phyloP scores from a whole-genome alignment of 2,329 filamentous ascomycete genomes.

The Myriosclerotinia duriaeana region DNA sequence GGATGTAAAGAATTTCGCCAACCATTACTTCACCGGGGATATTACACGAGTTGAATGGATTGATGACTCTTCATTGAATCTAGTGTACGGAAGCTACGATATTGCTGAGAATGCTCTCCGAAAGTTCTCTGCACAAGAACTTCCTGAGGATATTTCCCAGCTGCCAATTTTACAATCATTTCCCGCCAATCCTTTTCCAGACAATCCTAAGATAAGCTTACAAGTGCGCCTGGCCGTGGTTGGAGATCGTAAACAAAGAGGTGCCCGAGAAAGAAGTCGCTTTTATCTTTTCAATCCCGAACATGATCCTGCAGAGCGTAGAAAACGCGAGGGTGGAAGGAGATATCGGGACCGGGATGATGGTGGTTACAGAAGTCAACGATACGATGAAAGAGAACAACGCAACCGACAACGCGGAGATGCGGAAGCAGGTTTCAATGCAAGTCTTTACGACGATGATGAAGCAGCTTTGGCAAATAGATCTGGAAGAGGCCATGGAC shows the following conservation, averaged over 20 bases:
- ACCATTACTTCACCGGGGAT: constrained; percentile 61
- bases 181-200: constrained; percentile 65
- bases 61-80: constrained; percentile 85
- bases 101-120: constrained; percentile 55
- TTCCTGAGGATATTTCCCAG: constrained; percentile 52
- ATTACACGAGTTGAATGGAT: constrained; percentile 83
- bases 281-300: constrained; percentile 94
- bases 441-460: constrained; percentile 80
- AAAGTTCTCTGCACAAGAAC: constrained; percentile 50
- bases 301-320: constrained; percentile 74
- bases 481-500: constrained; percentile 40
- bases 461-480: constrained; percentile 41
- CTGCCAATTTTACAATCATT: constrained; percentile 63
- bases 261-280: constrained; percentile 76
- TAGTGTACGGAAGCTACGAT: constrained; percentile 65
- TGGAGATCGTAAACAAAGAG: constrained; percentile 75
- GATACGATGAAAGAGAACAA: constrained; percentile 48
- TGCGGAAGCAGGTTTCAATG: constrained; percentile 61
- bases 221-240: constrained; percentile 71
- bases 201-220: constrained; percentile 67
- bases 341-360: constrained; percentile 62
- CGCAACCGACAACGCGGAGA: constrained; percentile 48
- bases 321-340: constrained; percentile 56
- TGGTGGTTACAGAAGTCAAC: constrained; percentile 45
- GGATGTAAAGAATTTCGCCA: constrained; percentile 74